Percentiles rank a stretch among this genome's conserved stretches.
Conservation (phyloP, 2,329 filamentous ascomycete genomes). For the Trichophyton equinum region DNA sequence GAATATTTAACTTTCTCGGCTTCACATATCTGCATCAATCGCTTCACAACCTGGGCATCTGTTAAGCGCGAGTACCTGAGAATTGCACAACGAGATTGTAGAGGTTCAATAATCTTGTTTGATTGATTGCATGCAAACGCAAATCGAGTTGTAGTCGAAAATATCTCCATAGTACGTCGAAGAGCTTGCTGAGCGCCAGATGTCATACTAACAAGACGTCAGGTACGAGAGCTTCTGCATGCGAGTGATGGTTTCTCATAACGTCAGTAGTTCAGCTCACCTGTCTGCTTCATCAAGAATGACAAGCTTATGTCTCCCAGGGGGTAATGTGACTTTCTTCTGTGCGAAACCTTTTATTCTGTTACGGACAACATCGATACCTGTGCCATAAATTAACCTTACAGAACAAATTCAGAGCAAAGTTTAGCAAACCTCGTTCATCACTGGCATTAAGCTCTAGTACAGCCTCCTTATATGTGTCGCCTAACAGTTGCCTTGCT, state of each 20-base stretch:
- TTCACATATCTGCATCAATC: constrained; percentile 81
- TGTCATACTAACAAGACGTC: constrained; percentile 58
- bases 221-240: background rate
- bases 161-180: constrained; percentile 95
- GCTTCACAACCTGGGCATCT: constrained; percentile 82
- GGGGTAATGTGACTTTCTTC: constrained; percentile 91
- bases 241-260: background rate
- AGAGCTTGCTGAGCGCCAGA: constrained; percentile 91
- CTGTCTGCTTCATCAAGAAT: constrained; percentile 97
- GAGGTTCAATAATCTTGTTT: constrained; percentile 98
- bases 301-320: constrained; percentile 86
- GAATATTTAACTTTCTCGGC: constrained; percentile 82
- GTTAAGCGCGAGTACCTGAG: constrained; percentile 85
- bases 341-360: constrained; percentile 97
- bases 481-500: constrained; percentile 78
- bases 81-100: constrained; percentile 93
- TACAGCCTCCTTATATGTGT: constrained; percentile 94
- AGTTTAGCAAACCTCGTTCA: constrained; percentile 53
- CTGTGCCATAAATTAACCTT: constrained; percentile 28
- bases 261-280: constrained; percentile 17
- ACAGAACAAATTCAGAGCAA: background rate
- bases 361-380: constrained; percentile 94
- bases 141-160: constrained; percentile 89
- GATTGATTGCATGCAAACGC: constrained; percentile 98
- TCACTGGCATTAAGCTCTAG: constrained; percentile 93